Percentiles rank a stretch among this genome's conserved stretches.
Evolutionary conservation across 768 basidiomycete genomes (phyloP).

Genomic region (Collybia sp.): DNA sequence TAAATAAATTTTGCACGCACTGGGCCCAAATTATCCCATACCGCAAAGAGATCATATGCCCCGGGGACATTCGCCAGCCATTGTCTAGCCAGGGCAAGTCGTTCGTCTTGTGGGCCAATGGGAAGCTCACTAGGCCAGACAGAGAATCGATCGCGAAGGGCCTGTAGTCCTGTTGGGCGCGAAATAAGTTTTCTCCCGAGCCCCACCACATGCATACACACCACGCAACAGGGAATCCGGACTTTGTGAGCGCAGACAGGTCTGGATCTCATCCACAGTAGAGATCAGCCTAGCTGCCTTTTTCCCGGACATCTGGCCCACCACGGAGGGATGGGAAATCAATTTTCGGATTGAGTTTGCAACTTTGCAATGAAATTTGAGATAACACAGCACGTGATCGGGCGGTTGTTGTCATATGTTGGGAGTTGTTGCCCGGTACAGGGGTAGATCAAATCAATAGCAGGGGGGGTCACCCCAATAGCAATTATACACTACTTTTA

Average conservation of each 20-base stretch:
- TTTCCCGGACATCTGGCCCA: too few species aligned
- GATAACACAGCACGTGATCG: too few species aligned
- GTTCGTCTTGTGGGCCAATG: conserved; percentile 51
- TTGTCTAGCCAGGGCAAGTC: conserved; percentile 51
- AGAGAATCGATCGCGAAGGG: conserved; percentile 61
- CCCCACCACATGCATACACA: conserved; percentile 7
- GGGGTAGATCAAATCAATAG: too few species aligned
- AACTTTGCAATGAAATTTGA: too few species aligned
- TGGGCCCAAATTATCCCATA: conserved; percentile 53
- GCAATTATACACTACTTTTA: too few species aligned
- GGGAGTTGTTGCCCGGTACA: too few species aligned
- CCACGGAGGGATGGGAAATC: too few species aligned
- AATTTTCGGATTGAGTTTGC: too few species aligned
- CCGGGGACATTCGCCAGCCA: conserved; percentile 60
- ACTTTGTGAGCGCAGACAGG: conserved; percentile 25
- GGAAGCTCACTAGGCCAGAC: conserved; percentile 41
- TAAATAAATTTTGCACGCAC: conserved; percentile 28
- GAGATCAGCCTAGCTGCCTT: conserved; percentile 3
- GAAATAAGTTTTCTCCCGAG: conserved; percentile 8
- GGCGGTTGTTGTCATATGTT: too few species aligned
- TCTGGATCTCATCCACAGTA: conserved; percentile 26
- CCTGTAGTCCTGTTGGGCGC: conserved; percentile 32
- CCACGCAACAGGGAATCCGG: conserved; percentile 26
- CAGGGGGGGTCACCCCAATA: too few species aligned
- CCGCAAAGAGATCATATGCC: conserved; percentile 53